Conservation (phyloP, 108 stramenopile species). For the Thalassiosira profunda region DNA sequence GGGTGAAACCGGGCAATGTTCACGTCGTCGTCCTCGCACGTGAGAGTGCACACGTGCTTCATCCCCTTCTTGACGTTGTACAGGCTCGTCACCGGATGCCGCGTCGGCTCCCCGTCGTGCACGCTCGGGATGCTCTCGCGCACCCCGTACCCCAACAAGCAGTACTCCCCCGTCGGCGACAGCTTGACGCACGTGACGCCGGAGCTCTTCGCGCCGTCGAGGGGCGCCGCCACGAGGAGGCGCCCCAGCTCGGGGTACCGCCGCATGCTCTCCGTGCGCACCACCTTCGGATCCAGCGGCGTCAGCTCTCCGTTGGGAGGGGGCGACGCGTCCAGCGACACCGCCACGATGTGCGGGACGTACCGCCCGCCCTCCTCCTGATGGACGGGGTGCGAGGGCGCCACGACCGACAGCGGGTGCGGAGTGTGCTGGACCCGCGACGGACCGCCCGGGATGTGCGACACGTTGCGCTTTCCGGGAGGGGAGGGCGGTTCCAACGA, state of each 20-base stretch:
- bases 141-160: slow-evolving; percentile 93
- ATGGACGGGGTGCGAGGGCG: slow-evolving; percentile 40
- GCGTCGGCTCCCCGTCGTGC: slow-evolving; percentile 34
- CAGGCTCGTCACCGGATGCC: slow-evolving; percentile 84
- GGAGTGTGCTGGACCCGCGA: slow-evolving; percentile 54
- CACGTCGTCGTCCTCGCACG: slow-evolving; percentile 92
- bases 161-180: slow-evolving; percentile 91
- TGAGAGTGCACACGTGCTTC: slow-evolving; percentile 80
- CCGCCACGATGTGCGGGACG: slow-evolving; percentile 86
- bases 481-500: slow-evolving; percentile 51
- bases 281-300: slow-evolving; percentile 19
- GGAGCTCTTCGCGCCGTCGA: slow-evolving; percentile 76
- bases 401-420: slow-evolving; percentile 68
- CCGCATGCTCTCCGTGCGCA: slow-evolving; percentile 52
- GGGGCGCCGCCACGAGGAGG: slow-evolving; percentile 77
- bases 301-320: slow-evolving; percentile 20
- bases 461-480: slow-evolving; percentile 46
- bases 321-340: slow-evolving; percentile 72
- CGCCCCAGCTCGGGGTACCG: slow-evolving; percentile 73
- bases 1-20: slow-evolving; percentile 98
- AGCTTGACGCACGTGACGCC: slow-evolving; percentile 96
- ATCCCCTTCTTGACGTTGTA: slow-evolving; percentile 78
- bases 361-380: slow-evolving; percentile 68
- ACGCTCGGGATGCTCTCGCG: slow-evolving; percentile 66
- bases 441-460: slow-evolving; percentile 21